phyloP scores from a whole-genome alignment of 257 asterid species.

The Nicotiana tomentosiformis region DNA sequence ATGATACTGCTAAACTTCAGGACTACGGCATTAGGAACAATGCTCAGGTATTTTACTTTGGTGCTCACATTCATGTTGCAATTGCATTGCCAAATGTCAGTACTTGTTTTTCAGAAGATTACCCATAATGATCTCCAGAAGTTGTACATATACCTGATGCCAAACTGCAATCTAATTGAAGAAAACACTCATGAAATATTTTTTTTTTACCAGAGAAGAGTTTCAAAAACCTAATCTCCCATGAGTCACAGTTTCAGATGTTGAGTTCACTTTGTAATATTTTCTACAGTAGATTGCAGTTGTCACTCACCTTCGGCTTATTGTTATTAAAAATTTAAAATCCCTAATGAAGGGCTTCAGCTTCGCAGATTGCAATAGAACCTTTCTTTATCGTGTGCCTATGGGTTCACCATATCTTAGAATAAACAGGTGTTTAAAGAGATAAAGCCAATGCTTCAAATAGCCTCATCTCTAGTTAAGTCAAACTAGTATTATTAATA shows the following conservation, averaged over 20 bases:
- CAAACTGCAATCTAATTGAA: neutral
- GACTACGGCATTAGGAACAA: conserved; percentile 63
- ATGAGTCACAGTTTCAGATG: neutral
- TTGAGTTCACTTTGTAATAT: neutral
- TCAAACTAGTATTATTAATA: neutral
- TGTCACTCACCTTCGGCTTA: neutral
- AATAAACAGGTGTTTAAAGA: neutral
- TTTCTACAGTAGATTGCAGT: neutral
- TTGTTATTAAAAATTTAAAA: neutral
- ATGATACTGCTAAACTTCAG: conserved; percentile 56
- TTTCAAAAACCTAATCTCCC: neutral
- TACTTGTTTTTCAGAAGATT: neutral
- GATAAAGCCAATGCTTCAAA: neutral
- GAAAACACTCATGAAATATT: neutral
- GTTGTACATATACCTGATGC: neutral
- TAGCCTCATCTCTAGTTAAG: neutral
- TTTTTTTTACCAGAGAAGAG: neutral
- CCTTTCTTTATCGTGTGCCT: neutral
- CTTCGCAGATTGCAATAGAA: neutral
- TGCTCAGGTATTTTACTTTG: conserved; percentile 54
- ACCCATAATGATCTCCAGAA: neutral
- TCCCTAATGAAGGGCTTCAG: neutral
- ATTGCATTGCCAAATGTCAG: neutral
- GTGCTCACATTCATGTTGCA: neutral
- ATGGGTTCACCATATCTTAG: neutral